Percentiles rank a stretch among this genome's conserved stretches.
These are phyloP conservation scores for Zarea fungicola DNA, from an alignment of 2,329 filamentous ascomycete species.

Conservation along the genomic window DNA sequence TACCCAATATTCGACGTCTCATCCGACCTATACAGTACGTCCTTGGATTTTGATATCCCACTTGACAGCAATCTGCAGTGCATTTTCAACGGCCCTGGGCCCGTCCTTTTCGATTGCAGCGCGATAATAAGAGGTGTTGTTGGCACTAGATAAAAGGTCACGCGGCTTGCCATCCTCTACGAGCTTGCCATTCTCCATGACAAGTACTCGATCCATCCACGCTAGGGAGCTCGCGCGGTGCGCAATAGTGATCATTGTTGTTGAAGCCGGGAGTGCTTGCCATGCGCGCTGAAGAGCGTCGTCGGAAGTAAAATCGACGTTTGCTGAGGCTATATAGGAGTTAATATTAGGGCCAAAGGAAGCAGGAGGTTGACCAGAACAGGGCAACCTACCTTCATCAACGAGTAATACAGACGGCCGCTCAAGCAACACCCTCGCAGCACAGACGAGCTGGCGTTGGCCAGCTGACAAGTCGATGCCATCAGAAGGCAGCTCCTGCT, in stretches of 20 bases:
- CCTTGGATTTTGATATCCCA: not conserved
- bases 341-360: not conserved
- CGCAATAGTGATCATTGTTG: constrained; percentile 6
- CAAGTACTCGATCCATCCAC: constrained; percentile 11
- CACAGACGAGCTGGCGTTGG: constrained; percentile 10
- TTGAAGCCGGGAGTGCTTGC: not conserved
- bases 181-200: constrained; percentile 7
- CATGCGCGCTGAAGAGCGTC: constrained; percentile 11
- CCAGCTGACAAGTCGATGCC: constrained; percentile 11
- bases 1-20: too few relatives aligned
- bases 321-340: constrained; percentile 1
- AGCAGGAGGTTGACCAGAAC: not conserved
- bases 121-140: not conserved
- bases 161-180: constrained; percentile 7
- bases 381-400: not conserved
- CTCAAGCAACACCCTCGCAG: constrained; percentile 4
- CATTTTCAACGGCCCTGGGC: not conserved
- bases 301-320: constrained; percentile 8
- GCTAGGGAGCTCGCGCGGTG: constrained; percentile 10
- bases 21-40: too few relatives aligned
- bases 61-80: not conserved
- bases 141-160: not conserved
- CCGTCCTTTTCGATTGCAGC: not conserved
- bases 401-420: constrained; percentile 1
- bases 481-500: not conserved